These are phyloP conservation scores for Aspergillus sp. DNA, from an alignment of 2,329 filamentous ascomycete species.

Conservation along the genomic window DNA sequence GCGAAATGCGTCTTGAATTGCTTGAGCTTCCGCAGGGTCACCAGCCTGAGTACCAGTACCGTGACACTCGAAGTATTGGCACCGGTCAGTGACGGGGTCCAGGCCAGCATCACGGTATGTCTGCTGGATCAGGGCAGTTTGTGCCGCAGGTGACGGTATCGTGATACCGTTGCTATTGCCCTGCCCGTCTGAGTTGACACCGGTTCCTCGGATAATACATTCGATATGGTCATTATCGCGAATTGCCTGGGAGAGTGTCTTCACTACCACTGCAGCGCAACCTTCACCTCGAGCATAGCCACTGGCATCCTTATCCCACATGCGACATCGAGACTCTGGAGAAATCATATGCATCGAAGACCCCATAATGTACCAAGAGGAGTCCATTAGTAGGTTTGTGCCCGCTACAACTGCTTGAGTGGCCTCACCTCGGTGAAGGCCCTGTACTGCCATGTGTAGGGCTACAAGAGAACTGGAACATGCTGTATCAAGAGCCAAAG, in stretches of 20 bases:
- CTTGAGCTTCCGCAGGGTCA: constrained; percentile 29
- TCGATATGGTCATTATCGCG: constrained; percentile 43
- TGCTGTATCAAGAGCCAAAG: constrained; percentile 43
- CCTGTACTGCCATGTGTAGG: constrained; percentile 25
- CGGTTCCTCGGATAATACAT: constrained; percentile 28
- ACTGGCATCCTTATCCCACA: constrained; percentile 42
- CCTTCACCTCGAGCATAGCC: constrained; percentile 54
- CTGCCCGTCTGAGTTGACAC: constrained; percentile 29
- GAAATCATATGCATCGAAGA: constrained; percentile 41
- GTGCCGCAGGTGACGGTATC: constrained; percentile 29
- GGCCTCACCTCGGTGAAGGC: constrained; percentile 19
- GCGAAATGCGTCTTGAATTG: constrained; percentile 24
- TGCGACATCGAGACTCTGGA: constrained; percentile 50
- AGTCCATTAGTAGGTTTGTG: constrained; percentile 7
- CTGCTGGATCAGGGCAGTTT: constrained; percentile 34
- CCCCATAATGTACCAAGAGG: background rate
- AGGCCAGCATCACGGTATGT: constrained; percentile 37
- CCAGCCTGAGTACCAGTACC: constrained; percentile 40
- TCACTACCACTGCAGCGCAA: constrained; percentile 49
- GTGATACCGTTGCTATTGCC: constrained; percentile 25
- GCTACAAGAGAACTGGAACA: constrained; percentile 40
- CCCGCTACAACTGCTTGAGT: constrained; percentile 7
- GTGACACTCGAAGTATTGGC: constrained; percentile 43
- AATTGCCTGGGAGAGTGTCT: constrained; percentile 48
- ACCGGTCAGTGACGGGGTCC: constrained; percentile 23